phyloP scores from a whole-genome alignment of 1,139 yeast genomes.

The Hansenula anomala region DNA sequence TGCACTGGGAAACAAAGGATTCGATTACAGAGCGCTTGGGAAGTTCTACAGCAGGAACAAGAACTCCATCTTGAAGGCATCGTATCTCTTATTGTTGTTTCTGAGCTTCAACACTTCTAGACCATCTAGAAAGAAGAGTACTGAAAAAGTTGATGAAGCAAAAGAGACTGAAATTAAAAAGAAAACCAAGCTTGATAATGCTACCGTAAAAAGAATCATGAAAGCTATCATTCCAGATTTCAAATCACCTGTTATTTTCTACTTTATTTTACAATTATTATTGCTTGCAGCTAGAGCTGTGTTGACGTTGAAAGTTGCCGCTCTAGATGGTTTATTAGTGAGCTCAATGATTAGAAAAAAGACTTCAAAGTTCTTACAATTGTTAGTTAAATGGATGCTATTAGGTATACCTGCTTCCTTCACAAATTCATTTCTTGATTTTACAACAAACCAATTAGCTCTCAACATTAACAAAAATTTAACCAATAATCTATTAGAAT shows the following conservation, averaged over 20 bases:
- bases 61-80: constrained; percentile 42
- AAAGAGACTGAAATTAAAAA: neutral
- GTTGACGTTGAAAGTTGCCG: constrained; percentile 78
- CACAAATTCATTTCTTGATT: constrained; percentile 69
- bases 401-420: constrained; percentile 85
- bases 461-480: constrained; percentile 61
- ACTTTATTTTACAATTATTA: constrained; percentile 52
- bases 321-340: constrained; percentile 80
- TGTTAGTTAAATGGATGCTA: constrained; percentile 74
- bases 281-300: constrained; percentile 67
- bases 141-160: neutral
- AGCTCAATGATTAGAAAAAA: constrained; percentile 75
- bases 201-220: neutral
- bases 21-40: constrained; percentile 3
- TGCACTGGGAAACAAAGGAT: neutral
- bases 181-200: neutral
- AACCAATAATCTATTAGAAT: constrained; percentile 58
- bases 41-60: constrained; percentile 38
- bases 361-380: constrained; percentile 57
- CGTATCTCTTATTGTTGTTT: constrained; percentile 39
- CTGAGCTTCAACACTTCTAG: constrained; percentile 19
- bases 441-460: constrained; percentile 67
- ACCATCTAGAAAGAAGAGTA: neutral
- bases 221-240: constrained; percentile 15
- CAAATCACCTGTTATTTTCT: constrained; percentile 39